Evolutionary conservation across 805 yeast genomes (phyloP).

Genomic region (Vanderwaltozyma verrucispora): DNA sequence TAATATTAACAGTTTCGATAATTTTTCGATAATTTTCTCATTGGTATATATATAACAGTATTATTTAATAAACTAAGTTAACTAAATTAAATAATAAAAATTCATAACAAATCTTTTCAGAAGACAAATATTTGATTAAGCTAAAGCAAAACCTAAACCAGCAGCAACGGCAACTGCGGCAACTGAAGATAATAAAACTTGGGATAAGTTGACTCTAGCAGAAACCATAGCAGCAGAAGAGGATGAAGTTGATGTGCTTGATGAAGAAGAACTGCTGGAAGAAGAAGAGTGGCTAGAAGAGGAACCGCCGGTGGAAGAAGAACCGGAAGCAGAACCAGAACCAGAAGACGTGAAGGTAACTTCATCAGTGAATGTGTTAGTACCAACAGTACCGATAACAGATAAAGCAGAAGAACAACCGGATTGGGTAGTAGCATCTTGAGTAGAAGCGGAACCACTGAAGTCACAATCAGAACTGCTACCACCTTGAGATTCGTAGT

Average conservation of each 20-base stretch:
- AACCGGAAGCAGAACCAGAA: slow-evolving; percentile 10
- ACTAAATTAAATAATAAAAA: too few species aligned
- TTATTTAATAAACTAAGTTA: neutral
- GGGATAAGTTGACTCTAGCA: slow-evolving; percentile 21
- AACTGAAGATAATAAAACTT: slow-evolving; percentile 25
- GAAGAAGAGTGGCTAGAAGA: slow-evolving; percentile 8
- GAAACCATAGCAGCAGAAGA: slow-evolving; percentile 1
- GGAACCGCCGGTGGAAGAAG: slow-evolving; percentile 6
- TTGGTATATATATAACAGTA: neutral
- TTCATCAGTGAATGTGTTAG: slow-evolving; percentile 43
- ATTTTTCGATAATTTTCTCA: neutral
- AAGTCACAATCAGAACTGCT: slow-evolving; percentile 50
- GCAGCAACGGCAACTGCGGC: slow-evolving; percentile 28
- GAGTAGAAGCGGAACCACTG: slow-evolving; percentile 54
- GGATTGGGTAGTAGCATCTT: slow-evolving; percentile 37
- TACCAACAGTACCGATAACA: slow-evolving; percentile 63
- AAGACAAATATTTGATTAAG: slow-evolving; percentile 11
- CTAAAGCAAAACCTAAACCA: slow-evolving; percentile 31
- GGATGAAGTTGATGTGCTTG: neutral
- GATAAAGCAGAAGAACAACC: slow-evolving; percentile 46
- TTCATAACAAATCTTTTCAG: neutral
- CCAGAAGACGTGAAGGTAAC: slow-evolving; percentile 23
- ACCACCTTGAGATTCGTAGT: slow-evolving; percentile 42
- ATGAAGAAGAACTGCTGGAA: too few species aligned
- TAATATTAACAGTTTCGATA: too few species aligned